Percentiles rank a stretch among this genome's conserved stretches.
Conservation (phyloP, 495 filamentous ascomycete genomes). For the Poronia punctata region DNA sequence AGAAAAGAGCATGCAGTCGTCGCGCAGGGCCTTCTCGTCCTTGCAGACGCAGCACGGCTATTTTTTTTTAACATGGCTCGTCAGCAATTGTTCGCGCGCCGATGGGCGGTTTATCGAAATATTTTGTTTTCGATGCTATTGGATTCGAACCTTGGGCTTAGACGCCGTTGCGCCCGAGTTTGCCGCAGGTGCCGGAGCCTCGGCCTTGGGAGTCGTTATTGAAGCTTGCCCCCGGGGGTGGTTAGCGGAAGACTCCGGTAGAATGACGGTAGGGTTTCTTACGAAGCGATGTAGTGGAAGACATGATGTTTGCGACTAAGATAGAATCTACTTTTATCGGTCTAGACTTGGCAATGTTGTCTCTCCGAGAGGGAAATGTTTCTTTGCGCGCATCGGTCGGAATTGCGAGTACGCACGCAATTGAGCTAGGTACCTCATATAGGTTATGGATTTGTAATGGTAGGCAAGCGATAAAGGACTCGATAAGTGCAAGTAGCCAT, state of each 20-base stretch:
- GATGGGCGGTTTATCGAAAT: not conserved
- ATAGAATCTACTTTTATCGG: no score
- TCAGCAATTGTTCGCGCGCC: slow-evolving; percentile 11
- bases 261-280: slow-evolving; percentile 7
- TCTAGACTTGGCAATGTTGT: no score
- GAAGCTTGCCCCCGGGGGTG: slow-evolving; percentile 23
- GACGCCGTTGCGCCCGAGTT: slow-evolving; percentile 23
- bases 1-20: slow-evolving; percentile 98
- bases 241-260: slow-evolving; percentile 9
- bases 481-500: no score
- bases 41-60: slow-evolving; percentile 98
- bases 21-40: slow-evolving; percentile 80
- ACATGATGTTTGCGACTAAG: no score
- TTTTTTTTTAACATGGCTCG: not conserved
- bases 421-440: no score
- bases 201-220: slow-evolving; percentile 19
- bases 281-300: slow-evolving; percentile 25
- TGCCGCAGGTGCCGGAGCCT: slow-evolving; percentile 13
- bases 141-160: slow-evolving; percentile 39
- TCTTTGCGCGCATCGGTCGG: no score
- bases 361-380: no score
- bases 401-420: no score
- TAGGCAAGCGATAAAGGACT: no score
- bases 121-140: not conserved
- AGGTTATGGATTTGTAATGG: no score